phyloP scores from a whole-genome alignment of 2,329 filamentous ascomycete species.

The Curvularia sp. region DNA sequence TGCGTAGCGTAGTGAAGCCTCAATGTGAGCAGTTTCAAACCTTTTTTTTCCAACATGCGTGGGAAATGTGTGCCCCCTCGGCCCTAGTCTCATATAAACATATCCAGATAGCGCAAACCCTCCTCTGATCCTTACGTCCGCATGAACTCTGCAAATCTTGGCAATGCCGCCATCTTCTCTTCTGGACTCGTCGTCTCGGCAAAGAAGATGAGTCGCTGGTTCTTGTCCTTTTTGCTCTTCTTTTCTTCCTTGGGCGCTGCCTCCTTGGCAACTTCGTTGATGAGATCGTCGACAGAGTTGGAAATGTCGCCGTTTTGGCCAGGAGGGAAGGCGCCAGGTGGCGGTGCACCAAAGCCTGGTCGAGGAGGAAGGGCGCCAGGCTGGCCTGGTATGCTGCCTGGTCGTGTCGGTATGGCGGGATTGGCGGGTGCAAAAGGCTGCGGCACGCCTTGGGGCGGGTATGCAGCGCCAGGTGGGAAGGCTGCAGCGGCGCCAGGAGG shows the following conservation, averaged over 20 bases:
- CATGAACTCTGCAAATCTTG: slow-evolving; percentile 68
- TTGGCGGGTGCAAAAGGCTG: slow-evolving; percentile 42
- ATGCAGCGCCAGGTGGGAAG: slow-evolving; percentile 35
- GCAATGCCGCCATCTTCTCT: slow-evolving; percentile 82
- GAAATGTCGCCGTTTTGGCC: slow-evolving; percentile 35
- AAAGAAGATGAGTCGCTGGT: slow-evolving; percentile 75
- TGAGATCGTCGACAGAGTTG: slow-evolving; percentile 60
- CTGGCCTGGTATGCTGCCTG: slow-evolving; percentile 44
- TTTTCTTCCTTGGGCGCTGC: slow-evolving; percentile 45
- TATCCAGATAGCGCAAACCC: background rate
- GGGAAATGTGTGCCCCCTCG: background rate
- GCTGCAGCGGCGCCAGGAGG: slow-evolving; percentile 30
- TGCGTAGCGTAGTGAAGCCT: background rate
- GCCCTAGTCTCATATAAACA: background rate
- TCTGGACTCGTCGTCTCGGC: slow-evolving; percentile 83
- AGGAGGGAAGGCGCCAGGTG: slow-evolving; percentile 25
- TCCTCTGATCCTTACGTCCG: slow-evolving; percentile 20
- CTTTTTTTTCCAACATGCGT: background rate
- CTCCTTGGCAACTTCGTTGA: slow-evolving; percentile 58
- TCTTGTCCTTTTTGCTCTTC: slow-evolving; percentile 70
- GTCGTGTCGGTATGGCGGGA: slow-evolving; percentile 28
- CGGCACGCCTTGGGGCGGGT: slow-evolving; percentile 19
- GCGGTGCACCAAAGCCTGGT: slow-evolving; percentile 49
- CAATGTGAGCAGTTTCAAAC: background rate
- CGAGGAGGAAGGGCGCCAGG: slow-evolving; percentile 38